phyloP scores from a whole-genome alignment of 1,139 yeast species.

The Lodderomyces oxycetoniae region DNA sequence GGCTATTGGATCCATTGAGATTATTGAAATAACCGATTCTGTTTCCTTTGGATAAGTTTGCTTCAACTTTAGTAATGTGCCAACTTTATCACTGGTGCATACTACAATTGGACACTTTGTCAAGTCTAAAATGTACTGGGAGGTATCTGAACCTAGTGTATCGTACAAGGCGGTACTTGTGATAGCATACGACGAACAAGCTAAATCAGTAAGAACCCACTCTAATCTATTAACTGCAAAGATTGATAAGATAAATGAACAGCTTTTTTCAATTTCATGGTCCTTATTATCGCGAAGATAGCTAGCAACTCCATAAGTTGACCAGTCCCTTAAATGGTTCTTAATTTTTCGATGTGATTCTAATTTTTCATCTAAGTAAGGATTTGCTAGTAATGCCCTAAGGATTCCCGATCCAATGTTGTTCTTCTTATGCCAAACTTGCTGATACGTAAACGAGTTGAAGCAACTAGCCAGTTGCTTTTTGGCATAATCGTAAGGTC shows the following conservation, averaged over 20 bases:
- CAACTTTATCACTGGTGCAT: slow-evolving; percentile 28
- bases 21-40: slow-evolving; percentile 22
- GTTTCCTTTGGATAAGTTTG: slow-evolving; percentile 16
- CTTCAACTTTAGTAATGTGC: slow-evolving; percentile 21
- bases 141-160: slow-evolving; percentile 28
- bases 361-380: slow-evolving; percentile 17
- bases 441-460: slow-evolving; percentile 16
- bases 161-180: slow-evolving; percentile 36
- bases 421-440: slow-evolving; percentile 16
- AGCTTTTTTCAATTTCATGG: slow-evolving; percentile 12
- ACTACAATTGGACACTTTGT: slow-evolving; percentile 30
- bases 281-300: slow-evolving; percentile 9
- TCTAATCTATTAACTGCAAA: slow-evolving; percentile 30
- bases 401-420: slow-evolving; percentile 31
- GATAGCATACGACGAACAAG: slow-evolving; percentile 29
- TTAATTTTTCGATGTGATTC: slow-evolving; percentile 21
- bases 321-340: slow-evolving; percentile 19
- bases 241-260: slow-evolving; percentile 29
- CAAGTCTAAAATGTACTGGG: slow-evolving; percentile 24
- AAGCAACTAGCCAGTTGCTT: slow-evolving; percentile 16
- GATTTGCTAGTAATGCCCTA: slow-evolving; percentile 20
- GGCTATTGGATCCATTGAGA: slow-evolving; percentile 30
- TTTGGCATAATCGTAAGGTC: slow-evolving; percentile 23
- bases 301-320: slow-evolving; percentile 7
- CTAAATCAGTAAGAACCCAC: slow-evolving; percentile 35